A percentile compares a stretch with the other conserved stretches of the same genome.
Evolutionary conservation across 2,329 filamentous ascomycete genomes (phyloP).

Genomic region (Tolypocladium ovalisporum): DNA sequence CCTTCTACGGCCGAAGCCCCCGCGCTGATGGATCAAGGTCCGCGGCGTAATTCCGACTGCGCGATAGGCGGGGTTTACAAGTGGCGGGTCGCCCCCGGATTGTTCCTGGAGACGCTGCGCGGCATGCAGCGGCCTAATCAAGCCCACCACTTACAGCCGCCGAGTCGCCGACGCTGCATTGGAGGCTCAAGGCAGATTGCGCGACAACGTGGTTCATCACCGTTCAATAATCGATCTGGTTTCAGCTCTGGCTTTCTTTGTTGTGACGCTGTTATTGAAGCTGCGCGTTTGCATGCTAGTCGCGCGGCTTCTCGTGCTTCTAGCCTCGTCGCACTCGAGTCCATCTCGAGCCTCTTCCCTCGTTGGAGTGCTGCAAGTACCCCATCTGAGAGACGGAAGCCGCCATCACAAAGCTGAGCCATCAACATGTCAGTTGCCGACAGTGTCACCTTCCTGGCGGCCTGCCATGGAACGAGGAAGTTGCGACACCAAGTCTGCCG

Average conservation of each 20-base stretch:
- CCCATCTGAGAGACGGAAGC: not conserved
- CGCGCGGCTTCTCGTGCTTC: not conserved
- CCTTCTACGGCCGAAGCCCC: not conserved
- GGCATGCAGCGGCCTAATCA: constrained; percentile 1
- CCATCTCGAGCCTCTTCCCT: not conserved
- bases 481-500: not conserved
- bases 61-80: not conserved
- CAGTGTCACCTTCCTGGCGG: not conserved
- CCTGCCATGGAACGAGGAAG: not conserved
- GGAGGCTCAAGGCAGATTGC: not conserved
- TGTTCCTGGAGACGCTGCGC: not conserved
- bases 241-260: not conserved
- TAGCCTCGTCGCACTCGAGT: not conserved
- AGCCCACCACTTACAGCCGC: not conserved
- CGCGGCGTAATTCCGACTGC: constrained; percentile 1
- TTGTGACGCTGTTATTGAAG: not conserved
- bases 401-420: no score
- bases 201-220: not conserved
- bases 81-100: not conserved
- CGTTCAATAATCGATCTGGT: not conserved
- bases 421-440: not conserved
- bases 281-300: not conserved
- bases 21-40: not conserved
- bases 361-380: not conserved
- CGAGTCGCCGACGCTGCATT: not conserved